Evolutionary conservation across 352 stramenopile species (phyloP), one percentile per base, ranked within the genome.

Genomic region (Globisporangium solare): DNA sequence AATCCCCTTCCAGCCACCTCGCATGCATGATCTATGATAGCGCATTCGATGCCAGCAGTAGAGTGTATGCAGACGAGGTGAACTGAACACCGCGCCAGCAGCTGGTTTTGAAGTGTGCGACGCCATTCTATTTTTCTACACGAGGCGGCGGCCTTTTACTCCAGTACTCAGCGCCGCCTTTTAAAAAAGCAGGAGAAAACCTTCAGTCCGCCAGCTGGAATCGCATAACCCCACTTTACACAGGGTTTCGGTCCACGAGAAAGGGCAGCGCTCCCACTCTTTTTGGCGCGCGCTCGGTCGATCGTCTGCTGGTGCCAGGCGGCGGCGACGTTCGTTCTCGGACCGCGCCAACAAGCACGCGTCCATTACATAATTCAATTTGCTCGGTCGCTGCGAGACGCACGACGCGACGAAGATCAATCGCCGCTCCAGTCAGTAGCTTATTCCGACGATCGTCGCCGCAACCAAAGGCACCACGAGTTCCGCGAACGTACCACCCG

Each of bases 301-400:
- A 22, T 13, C 14, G 20, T 22, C 3, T 49, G 21, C 1, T 8
- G 2, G 13, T 20, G 12, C 50, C 51, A 57, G 51, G 11, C 35
- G 27, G 27, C 5, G n/a, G n/a, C n/a, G n/a, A n/a, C n/a, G n/a
- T n/a, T n/a, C n/a, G 27, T 35, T 35, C 27, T 35, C 27, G 31
- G 46, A 51, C 15, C 10, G 47, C 10, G 48, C n/a, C 5, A 53
- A 7, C 48, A 53, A 53, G n/a, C 22, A 31, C 56, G 56, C 51
- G 54, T 50, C 76, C 79, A 83, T 87, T 89, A 89, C 79, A 87
- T 86, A 87, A 86, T 79, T 68, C 68, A 70, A 79, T 88, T 85
- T 74, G 58, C 74, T 53, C 62, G 60, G 65, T 64, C 67, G 57
- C 62, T 73, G 68, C 65, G 68, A 27, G 24, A 27, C 24, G n/a